These are phyloP conservation scores for Eragrostis nindensis DNA, from an alignment of 176 grass and related monocot genomes.

Conservation along the genomic window DNA sequence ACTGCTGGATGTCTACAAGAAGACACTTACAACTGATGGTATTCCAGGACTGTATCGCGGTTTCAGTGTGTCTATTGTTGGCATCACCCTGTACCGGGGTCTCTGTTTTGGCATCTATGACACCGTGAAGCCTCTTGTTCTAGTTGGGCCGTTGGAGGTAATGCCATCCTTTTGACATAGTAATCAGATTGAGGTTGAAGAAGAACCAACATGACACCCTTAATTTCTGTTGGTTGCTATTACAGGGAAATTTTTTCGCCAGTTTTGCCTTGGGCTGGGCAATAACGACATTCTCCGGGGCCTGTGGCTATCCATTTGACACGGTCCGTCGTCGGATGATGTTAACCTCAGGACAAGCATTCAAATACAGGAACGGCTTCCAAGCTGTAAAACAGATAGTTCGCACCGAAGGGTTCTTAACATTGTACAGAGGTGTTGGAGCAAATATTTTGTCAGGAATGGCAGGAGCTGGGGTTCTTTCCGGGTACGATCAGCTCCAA, in stretches of 20 bases:
- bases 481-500: constrained; percentile 83
- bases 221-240: constrained; percentile 38
- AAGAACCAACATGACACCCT: not conserved
- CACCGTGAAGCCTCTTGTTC: constrained; percentile 77
- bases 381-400: constrained; percentile 80
- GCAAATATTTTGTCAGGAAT: constrained; percentile 92
- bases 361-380: constrained; percentile 69
- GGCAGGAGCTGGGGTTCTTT: constrained; percentile 92
- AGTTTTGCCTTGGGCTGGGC: constrained; percentile 90
- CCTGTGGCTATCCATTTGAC: constrained; percentile 87
- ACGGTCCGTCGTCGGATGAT: constrained; percentile 95
- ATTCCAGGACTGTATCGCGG: constrained; percentile 82
- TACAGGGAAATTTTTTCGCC: constrained; percentile 86
- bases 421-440: constrained; percentile 72
- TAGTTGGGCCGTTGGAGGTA: constrained; percentile 89
- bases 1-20: constrained; percentile 79
- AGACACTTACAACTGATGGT: constrained; percentile 69
- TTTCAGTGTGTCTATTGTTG: constrained; percentile 80
- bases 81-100: constrained; percentile 86
- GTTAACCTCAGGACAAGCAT: constrained; percentile 75
- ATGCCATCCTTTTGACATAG: constrained; percentile 29
- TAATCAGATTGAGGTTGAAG: not conserved
- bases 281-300: constrained; percentile 89
- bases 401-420: constrained; percentile 63
- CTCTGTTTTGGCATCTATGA: constrained; percentile 95